Percentiles rank a stretch among this genome's conserved stretches.
Conservation (phyloP, 2,329 filamentous ascomycete genomes). For the Gaeumannomyces tritici region DNA sequence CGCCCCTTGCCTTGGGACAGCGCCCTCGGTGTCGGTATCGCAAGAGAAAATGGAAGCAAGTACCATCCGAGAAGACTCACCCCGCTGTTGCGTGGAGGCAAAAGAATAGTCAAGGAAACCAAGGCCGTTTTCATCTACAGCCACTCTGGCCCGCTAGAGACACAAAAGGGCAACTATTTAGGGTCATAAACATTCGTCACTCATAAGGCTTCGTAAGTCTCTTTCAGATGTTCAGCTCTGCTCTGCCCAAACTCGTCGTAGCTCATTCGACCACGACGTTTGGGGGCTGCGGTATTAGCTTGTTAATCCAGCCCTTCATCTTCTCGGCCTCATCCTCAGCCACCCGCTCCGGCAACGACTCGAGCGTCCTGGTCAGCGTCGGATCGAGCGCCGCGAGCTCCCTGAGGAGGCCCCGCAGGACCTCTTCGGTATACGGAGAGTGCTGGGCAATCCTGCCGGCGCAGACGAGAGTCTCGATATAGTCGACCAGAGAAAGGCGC, state of each 20-base stretch:
- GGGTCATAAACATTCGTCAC: background rate
- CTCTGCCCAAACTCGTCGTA: background rate
- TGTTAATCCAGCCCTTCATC: constrained; percentile 32
- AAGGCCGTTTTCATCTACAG: background rate
- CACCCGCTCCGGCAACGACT: constrained; percentile 35
- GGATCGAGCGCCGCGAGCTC: constrained; percentile 29
- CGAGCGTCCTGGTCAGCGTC: constrained; percentile 26
- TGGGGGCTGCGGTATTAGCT: constrained; percentile 22
- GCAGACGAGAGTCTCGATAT: constrained; percentile 40
- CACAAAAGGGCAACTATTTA: background rate
- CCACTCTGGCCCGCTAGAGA: background rate
- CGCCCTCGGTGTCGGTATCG: no score
- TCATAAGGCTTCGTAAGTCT: background rate
- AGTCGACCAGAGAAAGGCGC: constrained; percentile 41
- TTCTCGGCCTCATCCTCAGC: constrained; percentile 40
- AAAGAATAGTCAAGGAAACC: background rate
- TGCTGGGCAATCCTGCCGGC: constrained; percentile 31
- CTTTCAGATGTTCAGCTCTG: background rate
- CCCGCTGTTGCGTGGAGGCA: no score
- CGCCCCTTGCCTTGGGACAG: no score
- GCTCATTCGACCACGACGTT: background rate
- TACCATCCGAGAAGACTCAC: no score
- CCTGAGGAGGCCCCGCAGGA: constrained; percentile 26
- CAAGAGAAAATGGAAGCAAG: no score
- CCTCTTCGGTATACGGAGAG: constrained; percentile 22